Conservation (phyloP, 176 grass and related monocot genomes). For the Eleusine coracana region DNA sequence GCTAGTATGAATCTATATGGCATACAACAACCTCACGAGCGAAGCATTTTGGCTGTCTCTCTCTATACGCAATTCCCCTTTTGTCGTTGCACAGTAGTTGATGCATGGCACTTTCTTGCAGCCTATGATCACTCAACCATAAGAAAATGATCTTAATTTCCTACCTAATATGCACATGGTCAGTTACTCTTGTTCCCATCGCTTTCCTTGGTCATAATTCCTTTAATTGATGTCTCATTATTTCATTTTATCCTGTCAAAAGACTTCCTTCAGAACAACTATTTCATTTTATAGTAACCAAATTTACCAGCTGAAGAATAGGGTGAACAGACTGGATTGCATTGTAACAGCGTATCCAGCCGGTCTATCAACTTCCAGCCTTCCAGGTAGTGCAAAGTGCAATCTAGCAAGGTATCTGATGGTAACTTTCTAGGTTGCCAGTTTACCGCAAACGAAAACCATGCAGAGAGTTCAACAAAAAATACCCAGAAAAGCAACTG, state of each 20-base stretch:
- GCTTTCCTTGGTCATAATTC: background rate
- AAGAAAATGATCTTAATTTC: slow-evolving; percentile 44
- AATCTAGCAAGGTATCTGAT: background rate
- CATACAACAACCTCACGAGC: slow-evolving; percentile 24
- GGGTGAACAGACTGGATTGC: background rate
- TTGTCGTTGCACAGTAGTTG: slow-evolving; percentile 4
- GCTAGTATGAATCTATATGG: slow-evolving; percentile 21
- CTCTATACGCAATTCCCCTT: background rate
- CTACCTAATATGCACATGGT: slow-evolving; percentile 54
- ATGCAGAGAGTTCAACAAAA: background rate
- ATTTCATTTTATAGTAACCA: background rate
- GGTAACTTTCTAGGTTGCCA: background rate
- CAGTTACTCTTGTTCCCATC: background rate
- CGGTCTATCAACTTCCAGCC: background rate
- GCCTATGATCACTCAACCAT: slow-evolving; percentile 15
- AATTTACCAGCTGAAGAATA: background rate
- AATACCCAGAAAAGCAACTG: slow-evolving; percentile 8
- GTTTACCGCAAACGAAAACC: background rate
- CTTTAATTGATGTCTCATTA: background rate
- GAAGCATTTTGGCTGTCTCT: slow-evolving; percentile 1
- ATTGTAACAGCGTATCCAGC: too few species aligned
- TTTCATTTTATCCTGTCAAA: slow-evolving; percentile 1
- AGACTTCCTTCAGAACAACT: background rate
- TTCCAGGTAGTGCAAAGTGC: background rate
- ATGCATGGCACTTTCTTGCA: slow-evolving; percentile 10